Evolutionary conservation across 169 alveolate species (phyloP).

Genomic region (Cyclospora cayetanensis): DNA sequence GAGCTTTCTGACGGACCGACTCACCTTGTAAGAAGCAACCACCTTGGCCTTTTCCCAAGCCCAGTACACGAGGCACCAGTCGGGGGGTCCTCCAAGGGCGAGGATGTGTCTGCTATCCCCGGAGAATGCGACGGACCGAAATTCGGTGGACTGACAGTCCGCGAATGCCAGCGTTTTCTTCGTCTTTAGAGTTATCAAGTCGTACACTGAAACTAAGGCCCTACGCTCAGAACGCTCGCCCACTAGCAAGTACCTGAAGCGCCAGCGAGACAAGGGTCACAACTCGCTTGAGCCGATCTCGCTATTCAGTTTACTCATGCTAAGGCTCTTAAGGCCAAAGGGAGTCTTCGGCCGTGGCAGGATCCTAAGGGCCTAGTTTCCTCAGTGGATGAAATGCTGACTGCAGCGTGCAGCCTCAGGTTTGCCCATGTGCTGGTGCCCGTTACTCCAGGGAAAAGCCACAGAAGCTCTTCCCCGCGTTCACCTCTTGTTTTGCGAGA

Average conservation of each 20-base stretch:
- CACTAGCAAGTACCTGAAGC: conserved; percentile 74
- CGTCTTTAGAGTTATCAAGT: conserved; percentile 77
- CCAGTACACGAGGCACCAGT: conserved; percentile 84
- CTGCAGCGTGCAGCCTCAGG: too few relatives aligned
- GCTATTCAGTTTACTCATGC: too few relatives aligned
- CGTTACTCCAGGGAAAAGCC: too few relatives aligned
- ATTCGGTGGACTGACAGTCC: conserved; percentile 79
- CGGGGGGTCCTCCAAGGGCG: conserved; percentile 85
- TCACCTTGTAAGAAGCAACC: conserved; percentile 67
- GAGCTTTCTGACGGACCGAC: too few relatives aligned
- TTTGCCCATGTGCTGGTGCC: too few relatives aligned
- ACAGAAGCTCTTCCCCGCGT: too few relatives aligned
- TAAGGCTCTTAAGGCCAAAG: too few relatives aligned
- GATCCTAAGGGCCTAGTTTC: too few relatives aligned
- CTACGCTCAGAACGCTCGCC: conserved; percentile 82
- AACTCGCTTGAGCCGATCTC: too few relatives aligned
- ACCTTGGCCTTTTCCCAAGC: conserved; percentile 85
- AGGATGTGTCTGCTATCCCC: conserved; percentile 79
- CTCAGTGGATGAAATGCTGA: too few relatives aligned
- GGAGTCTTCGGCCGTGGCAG: too few relatives aligned
- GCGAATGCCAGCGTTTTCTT: conserved; percentile 78
- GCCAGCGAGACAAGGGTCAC: too few relatives aligned
- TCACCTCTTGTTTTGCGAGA: conserved; percentile 76
- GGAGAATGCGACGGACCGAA: conserved; percentile 83
- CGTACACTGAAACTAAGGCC: conserved; percentile 81